These are phyloP conservation scores for Niveomyces coronatus DNA, from an alignment of 2,329 filamentous ascomycete species.

Conservation along the genomic window DNA sequence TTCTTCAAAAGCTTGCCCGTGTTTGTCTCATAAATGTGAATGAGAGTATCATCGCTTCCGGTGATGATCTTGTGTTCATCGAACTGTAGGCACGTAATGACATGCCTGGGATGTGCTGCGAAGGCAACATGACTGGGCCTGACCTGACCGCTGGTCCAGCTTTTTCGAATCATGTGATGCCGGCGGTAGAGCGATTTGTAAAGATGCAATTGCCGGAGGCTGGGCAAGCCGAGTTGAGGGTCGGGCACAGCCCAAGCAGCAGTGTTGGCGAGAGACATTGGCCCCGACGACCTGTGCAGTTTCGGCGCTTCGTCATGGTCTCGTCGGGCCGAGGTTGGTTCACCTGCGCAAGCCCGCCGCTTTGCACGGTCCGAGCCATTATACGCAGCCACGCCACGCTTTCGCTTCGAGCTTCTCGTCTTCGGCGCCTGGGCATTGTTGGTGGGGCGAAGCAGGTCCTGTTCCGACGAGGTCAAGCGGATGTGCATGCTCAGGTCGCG, in stretches of 20 bases:
- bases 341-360: slow-evolving; percentile 40
- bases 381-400: slow-evolving; percentile 38
- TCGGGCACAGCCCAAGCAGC: slow-evolving; percentile 76
- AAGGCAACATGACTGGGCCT: slow-evolving; percentile 91
- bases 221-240: slow-evolving; percentile 67
- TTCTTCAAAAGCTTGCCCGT: slow-evolving; percentile 76
- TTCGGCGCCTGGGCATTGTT: slow-evolving; percentile 34
- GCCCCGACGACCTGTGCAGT: slow-evolving; percentile 61
- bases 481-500: slow-evolving; percentile 60
- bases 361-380: slow-evolving; percentile 40
- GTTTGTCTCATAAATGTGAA: slow-evolving; percentile 96
- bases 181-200: slow-evolving; percentile 95
- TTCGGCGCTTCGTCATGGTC: slow-evolving; percentile 31
- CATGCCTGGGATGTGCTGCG: slow-evolving; percentile 88
- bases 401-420: slow-evolving; percentile 44
- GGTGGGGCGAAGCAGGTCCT: slow-evolving; percentile 34
- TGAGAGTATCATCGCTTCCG: slow-evolving; percentile 93
- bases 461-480: slow-evolving; percentile 42
- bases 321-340: slow-evolving; percentile 31
- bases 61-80: slow-evolving; percentile 97
- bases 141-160: slow-evolving; percentile 80
- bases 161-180: slow-evolving; percentile 80
- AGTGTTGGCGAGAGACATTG: slow-evolving; percentile 74
- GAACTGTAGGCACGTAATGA: slow-evolving; percentile 96
- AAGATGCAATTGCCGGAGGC: slow-evolving; percentile 74